Base-by-base conservation (phyloP, 2,329 filamentous ascomycete genomes). In the Scolecobasidium constrictum region DNA sequence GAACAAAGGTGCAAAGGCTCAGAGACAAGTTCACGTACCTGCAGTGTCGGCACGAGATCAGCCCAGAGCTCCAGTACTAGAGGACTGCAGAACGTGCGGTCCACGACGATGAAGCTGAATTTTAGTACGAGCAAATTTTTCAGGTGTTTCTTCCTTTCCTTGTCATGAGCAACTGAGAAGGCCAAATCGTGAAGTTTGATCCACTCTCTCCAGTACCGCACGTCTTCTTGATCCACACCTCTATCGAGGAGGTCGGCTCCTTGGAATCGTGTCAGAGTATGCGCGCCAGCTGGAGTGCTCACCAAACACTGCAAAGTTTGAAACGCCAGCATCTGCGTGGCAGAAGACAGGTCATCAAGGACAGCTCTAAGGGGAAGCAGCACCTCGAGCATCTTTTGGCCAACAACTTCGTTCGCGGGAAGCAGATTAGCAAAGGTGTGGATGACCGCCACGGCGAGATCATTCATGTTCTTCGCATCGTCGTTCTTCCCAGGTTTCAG, bases 351-450 rank as follows among this genome's bases (percentile, higher is more conserved):
- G 13, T 6, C 20, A 15, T 36, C 19, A 11, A 35, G 38, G 12
- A 23, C 18, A n/a, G 15, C 9, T 13, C 42, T 20, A 19, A 45
- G 43, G 20, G 43, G 38, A 13, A 4, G 70, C 52, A 77, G 72
- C 40, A 78, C 66, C 19, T 57, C 64, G 3, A 72, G 60, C 21
- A 82, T 65, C 49, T 66, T 72, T 12, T 59, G 49, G 15, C 72
- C 60, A 15, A 61, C 58, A 34, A 60, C 62, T 4, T 62, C 62
- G 3, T 64, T 59, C 3, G 68, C 64, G 0, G 78, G 71, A 3
- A 83, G 60, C 9, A 83, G 58, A 5, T 69, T 60, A 1, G 71
- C 60, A 53, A 84, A 83, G 0, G 72, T 76, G 53, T 81, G 73
- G 4, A 83, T 55, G 11, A 84, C 71, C 21, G 73, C 72, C 3